Evolutionary conservation across 1,139 yeast species (phyloP), one percentile per base, ranked within the genome.

Genomic region (Geotrichum siamense): DNA sequence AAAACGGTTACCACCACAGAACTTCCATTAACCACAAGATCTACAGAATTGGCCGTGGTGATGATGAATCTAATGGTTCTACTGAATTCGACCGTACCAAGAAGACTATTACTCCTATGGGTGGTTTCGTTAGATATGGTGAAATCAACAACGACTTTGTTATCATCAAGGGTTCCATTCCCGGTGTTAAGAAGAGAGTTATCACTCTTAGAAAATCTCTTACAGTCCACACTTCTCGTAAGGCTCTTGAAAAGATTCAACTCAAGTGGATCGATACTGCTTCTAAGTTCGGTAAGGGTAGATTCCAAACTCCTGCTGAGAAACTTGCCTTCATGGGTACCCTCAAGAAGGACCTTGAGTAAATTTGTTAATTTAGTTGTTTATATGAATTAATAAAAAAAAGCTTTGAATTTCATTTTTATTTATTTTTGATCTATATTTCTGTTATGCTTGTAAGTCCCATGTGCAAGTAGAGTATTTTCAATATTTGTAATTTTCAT

Each of bases 241-340:
- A 80, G 75, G 97, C 97, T 67, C 72, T 84, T 64, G 99, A 91
- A 79, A 74, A 86, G 75, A 96, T 89, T 62, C 79, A 76, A 81
- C 84, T 91, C 76, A 91, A 91, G 78, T 91, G 98, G 98, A 91
- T 91, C 72, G 99, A 91, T 74, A 91, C 99, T 66, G 96, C 98
- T 69, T 91, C 98, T 68, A 89, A 89, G 78, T 91, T 91, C 86
- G 99, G 99, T 84, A 93, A 91, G 87, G 99, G 99, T 80, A 91
- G 98, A 82, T 93, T 93, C 98, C 99, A 93, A 79, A 91, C 98
- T 69, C 95, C 96, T 66, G 98, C 96, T 74, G 99, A 93, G 82
- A 93, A 93, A 89, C 89, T 81, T 71, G 94, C 98, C 69, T 93
- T 93, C 91, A 69, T 89, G 79, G 99, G 99, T 80, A 89, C 98